These are phyloP conservation scores for Ophidiomyces ophidiicola DNA, from an alignment of 2,329 filamentous ascomycete genomes.

Conservation along the genomic window DNA sequence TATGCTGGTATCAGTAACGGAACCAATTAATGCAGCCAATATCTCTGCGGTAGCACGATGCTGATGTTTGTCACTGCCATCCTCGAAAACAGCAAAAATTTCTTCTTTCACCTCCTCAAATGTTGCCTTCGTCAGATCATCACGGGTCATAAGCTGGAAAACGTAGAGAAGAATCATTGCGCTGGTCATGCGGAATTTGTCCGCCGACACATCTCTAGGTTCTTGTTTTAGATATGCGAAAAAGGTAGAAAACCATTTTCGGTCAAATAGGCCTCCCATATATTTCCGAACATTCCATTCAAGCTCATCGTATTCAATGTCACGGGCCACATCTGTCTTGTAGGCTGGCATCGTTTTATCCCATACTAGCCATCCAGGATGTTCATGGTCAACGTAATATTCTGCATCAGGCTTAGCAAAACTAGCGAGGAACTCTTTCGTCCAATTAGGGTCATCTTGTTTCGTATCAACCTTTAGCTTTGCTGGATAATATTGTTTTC, in stretches of 20 bases:
- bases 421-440: constrained; percentile 59
- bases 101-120: constrained; percentile 83
- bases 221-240: constrained; percentile 96
- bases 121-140: constrained; percentile 61
- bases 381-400: constrained; percentile 83
- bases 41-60: constrained; percentile 94
- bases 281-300: constrained; percentile 62
- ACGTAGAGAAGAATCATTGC: constrained; percentile 78
- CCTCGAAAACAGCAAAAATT: constrained; percentile 64
- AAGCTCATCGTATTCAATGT: constrained; percentile 67
- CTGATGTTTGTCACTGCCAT: constrained; percentile 94
- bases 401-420: constrained; percentile 69
- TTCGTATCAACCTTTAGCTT: constrained; percentile 62
- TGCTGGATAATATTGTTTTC: constrained; percentile 65
- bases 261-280: constrained; percentile 68
- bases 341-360: constrained; percentile 73
- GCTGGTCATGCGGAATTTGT: constrained; percentile 81
- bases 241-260: constrained; percentile 73
- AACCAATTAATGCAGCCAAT: constrained; percentile 68
- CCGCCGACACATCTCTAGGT: constrained; percentile 65
- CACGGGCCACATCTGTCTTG: constrained; percentile 52
- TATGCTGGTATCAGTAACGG: constrained; percentile 63
- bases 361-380: constrained; percentile 96
- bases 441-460: constrained; percentile 66
- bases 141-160: constrained; percentile 72